Evolutionary conservation across 2,329 filamentous ascomycete species (phyloP).

Genomic region (Apiospora koreana): DNA sequence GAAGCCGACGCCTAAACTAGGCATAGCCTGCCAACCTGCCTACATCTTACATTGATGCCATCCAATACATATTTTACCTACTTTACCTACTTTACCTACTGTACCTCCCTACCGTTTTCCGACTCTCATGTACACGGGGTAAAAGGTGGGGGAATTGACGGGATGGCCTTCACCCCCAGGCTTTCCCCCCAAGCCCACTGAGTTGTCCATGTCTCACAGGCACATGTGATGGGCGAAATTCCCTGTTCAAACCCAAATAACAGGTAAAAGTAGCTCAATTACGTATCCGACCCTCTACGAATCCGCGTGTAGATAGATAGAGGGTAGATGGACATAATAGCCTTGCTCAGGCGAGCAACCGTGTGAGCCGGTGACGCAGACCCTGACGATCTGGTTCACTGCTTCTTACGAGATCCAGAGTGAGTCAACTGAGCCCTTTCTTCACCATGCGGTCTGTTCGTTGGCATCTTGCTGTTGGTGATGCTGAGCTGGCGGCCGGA

Average conservation of each 20-base stretch:
- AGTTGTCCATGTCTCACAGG: slow-evolving; percentile 1
- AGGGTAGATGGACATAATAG: neutral
- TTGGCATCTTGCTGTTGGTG: neutral
- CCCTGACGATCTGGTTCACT: slow-evolving; percentile 4
- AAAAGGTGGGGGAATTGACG: neutral
- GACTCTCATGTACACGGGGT: neutral
- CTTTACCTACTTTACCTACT: neutral
- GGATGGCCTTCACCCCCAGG: neutral
- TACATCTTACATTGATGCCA: neutral
- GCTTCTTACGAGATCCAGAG: neutral
- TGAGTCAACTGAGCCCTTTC: slow-evolving; percentile 13
- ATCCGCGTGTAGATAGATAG: neutral
- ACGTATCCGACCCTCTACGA: neutral
- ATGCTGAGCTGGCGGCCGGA: slow-evolving; percentile 9
- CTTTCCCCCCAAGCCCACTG: neutral
- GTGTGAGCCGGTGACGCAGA: slow-evolving; percentile 13
- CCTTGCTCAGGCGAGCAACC: neutral
- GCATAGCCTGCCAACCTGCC: neutral
- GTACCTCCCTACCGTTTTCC: neutral
- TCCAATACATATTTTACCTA: neutral
- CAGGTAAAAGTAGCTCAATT: neutral
- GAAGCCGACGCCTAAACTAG: slow-evolving; percentile 5
- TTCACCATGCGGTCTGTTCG: neutral
- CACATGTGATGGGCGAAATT: neutral
- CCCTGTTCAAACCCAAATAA: neutral